Evolutionary conservation across 1,284 basidiomycete species (phyloP).

Genomic region (Melampsora allii-populina): DNA sequence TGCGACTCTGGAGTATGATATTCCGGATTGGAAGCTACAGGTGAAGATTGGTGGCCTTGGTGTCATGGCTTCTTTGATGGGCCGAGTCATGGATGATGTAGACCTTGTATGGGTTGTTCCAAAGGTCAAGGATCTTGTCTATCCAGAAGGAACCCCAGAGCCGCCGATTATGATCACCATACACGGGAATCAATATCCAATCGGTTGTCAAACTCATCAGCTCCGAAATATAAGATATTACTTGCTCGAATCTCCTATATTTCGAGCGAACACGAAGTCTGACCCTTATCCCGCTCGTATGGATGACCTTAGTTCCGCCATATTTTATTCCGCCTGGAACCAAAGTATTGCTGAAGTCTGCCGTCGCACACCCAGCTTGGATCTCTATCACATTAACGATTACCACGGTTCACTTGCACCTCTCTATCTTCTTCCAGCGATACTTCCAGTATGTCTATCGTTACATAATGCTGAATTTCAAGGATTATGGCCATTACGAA

Average conservation of each 20-base stretch:
- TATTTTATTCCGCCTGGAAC: conserved; percentile 96
- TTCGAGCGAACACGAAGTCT: conserved; percentile 87
- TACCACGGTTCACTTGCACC: conserved; percentile 87
- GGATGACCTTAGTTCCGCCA: conserved; percentile 89
- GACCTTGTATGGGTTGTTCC: conserved; percentile 88
- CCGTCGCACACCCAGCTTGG: conserved; percentile 74
- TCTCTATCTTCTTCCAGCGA: conserved; percentile 81
- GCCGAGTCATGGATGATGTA: conserved; percentile 91
- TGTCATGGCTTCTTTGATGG: conserved; percentile 94
- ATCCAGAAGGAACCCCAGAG: conserved; percentile 31
- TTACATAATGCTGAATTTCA: conserved; percentile 95
- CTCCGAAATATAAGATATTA: conserved; percentile 91
- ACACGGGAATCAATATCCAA: conserved; percentile 87
- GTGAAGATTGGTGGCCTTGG: conserved; percentile 94
- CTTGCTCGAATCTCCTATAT: conserved; percentile 86
- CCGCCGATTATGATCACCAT: conserved; percentile 84
- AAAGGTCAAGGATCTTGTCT: conserved; percentile 63
- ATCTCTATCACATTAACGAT: conserved; percentile 79
- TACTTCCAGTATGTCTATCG: conserved; percentile 80
- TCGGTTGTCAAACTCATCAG: conserved; percentile 85
- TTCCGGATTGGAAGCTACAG: conserved; percentile 92
- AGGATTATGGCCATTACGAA: conserved; percentile 86
- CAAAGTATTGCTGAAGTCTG: conserved; percentile 90
- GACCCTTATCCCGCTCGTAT: conserved; percentile 92
- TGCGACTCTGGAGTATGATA: conserved; percentile 86